These are phyloP conservation scores for Conoideocrella luteorostrata DNA, from an alignment of 2,329 filamentous ascomycete species.

Conservation along the genomic window DNA sequence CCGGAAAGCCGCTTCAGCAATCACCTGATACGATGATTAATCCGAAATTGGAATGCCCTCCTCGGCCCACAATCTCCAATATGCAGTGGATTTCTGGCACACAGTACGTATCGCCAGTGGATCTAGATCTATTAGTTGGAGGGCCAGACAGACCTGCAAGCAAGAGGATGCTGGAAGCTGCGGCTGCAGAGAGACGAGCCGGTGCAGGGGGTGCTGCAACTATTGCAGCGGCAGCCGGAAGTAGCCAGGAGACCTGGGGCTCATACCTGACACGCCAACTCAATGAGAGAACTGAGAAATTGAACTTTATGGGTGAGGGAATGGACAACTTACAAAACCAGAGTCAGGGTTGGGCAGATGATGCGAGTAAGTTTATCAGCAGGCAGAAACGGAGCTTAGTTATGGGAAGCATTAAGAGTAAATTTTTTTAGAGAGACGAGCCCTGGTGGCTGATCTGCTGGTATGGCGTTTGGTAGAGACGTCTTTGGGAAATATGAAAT, in stretches of 20 bases:
- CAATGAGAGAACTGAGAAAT: slow-evolving; percentile 82
- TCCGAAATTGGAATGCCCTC: slow-evolving; percentile 63
- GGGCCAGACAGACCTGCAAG: slow-evolving; percentile 82
- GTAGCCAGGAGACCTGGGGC: slow-evolving; percentile 56
- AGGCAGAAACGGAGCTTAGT: slow-evolving; percentile 84
- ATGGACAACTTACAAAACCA: slow-evolving; percentile 79
- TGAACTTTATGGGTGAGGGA: slow-evolving; percentile 74
- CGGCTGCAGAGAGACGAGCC: slow-evolving; percentile 65
- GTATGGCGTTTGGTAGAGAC: too few species aligned
- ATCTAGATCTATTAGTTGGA: slow-evolving; percentile 86
- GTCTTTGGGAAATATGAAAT: too few species aligned
- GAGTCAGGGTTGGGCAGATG: slow-evolving; percentile 77
- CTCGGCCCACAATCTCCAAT: slow-evolving; percentile 88
- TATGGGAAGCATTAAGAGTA: slow-evolving; percentile 60
- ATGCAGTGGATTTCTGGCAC: slow-evolving; percentile 96
- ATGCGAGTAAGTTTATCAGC: slow-evolving; percentile 79
- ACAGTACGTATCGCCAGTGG: slow-evolving; percentile 78
- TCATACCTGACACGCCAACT: slow-evolving; percentile 82
- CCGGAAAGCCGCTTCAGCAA: slow-evolving; percentile 56
- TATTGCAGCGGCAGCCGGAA: slow-evolving; percentile 17
- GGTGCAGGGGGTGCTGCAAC: slow-evolving; percentile 27
- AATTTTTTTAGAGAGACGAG: slow-evolving; percentile 42
- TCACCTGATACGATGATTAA: slow-evolving; percentile 73
- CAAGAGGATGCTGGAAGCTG: slow-evolving; percentile 79
- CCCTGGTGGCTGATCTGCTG: too few species aligned